Percentiles rank a stretch among this genome's conserved stretches.
These are phyloP conservation scores for Stagonosporopsis chrysanthemi DNA, from an alignment of 2,329 filamentous ascomycete genomes.

Conservation along the genomic window DNA sequence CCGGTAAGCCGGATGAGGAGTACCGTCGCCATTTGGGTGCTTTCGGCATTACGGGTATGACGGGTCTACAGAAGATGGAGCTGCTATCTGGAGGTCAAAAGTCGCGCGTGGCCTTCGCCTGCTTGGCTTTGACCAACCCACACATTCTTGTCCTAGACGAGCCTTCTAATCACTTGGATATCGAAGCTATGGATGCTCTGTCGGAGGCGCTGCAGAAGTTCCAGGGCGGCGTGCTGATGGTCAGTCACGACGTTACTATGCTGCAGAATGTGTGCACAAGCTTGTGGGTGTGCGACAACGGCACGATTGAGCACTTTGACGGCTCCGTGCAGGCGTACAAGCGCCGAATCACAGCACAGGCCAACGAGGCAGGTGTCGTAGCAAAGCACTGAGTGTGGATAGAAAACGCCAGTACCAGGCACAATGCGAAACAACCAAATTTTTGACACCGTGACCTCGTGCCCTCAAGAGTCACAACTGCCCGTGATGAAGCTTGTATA, in stretches of 20 bases:
- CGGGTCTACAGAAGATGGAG: conserved; percentile 94
- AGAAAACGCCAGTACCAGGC: not conserved
- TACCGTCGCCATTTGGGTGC: conserved; percentile 95
- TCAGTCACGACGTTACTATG: conserved; percentile 99
- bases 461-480: not conserved
- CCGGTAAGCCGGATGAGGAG: conserved; percentile 92
- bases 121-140: conserved; percentile 88
- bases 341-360: conserved; percentile 91
- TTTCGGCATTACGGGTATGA: conserved; percentile 86
- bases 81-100: conserved; percentile 96
- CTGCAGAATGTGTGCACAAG: conserved; percentile 93
- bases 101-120: conserved; percentile 98
- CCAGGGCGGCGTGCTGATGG: conserved; percentile 95
- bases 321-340: conserved; percentile 97
- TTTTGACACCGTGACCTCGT: not conserved
- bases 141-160: conserved; percentile 98
- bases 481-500: not conserved
- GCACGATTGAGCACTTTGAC: conserved; percentile 93
- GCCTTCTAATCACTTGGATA: conserved; percentile 97
- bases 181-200: conserved; percentile 97
- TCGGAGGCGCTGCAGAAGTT: conserved; percentile 84
- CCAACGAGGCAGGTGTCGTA: conserved; percentile 86
- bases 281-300: conserved; percentile 95
- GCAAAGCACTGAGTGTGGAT: conserved; percentile 54
- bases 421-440: not conserved